These are phyloP conservation scores for Porphyridium purpureum DNA, from an alignment of 23 red algal genomes.

Conservation along the genomic window DNA sequence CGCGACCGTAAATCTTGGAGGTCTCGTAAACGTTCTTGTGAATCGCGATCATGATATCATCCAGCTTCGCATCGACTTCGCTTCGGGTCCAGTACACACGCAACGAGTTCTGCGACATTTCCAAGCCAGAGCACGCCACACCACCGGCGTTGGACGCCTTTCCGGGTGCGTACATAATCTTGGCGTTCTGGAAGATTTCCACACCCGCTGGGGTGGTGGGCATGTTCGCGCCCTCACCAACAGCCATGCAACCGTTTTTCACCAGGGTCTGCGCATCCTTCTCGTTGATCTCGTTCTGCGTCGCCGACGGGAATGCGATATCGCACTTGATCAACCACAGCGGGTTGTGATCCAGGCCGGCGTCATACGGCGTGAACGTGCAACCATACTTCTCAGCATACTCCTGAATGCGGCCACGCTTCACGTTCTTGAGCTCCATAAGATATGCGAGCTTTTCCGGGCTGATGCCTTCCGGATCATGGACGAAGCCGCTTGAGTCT, in stretches of 20 bases:
- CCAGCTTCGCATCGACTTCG: constrained; percentile 13
- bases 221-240: constrained; percentile 21
- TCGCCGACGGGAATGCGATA: constrained; percentile 7
- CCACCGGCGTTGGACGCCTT: constrained; percentile 28
- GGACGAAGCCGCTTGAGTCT: constrained; percentile 5
- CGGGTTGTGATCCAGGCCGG: neutral
- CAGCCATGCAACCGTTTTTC: neutral
- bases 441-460: constrained; percentile 4
- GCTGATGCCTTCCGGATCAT: constrained; percentile 7
- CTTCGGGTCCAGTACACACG: constrained; percentile 3
- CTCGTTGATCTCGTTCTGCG: constrained; percentile 16
- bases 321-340: constrained; percentile 6
- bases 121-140: constrained; percentile 6
- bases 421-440: constrained; percentile 10
- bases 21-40: neutral
- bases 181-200: neutral
- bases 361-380: neutral
- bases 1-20: neutral
- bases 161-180: constrained; percentile 5
- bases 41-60: constrained; percentile 12
- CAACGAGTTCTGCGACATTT: constrained; percentile 19
- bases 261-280: constrained; percentile 1
- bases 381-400: neutral
- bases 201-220: constrained; percentile 9
- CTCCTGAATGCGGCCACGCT: neutral